Evolutionary conservation across 169 alveolate genomes (phyloP).

Genomic region (Nephromyces sp.): DNA sequence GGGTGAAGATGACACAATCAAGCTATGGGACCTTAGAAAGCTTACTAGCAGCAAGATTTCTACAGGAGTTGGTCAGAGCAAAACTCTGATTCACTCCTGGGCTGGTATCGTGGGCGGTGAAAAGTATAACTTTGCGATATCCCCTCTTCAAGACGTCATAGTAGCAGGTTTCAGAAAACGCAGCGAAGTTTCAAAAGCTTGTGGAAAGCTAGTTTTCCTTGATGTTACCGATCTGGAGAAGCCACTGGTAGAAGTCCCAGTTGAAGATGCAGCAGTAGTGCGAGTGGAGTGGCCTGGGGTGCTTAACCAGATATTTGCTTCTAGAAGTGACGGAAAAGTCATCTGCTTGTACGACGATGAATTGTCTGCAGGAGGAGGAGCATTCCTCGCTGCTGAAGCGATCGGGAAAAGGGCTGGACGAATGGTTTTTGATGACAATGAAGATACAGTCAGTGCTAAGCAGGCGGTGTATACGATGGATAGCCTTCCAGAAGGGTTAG

Average conservation of each 20-base stretch:
- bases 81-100: neutral
- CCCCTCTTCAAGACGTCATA: slow-evolving; percentile 13
- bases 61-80: too few relatives aligned
- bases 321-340: slow-evolving; percentile 2
- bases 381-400: slow-evolving; percentile 2
- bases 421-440: too few relatives aligned
- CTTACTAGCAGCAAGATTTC: neutral
- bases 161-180: too few relatives aligned
- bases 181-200: neutral
- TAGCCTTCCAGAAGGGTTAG: slow-evolving; percentile 12
- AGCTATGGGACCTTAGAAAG: slow-evolving; percentile 26
- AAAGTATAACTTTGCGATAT: slow-evolving; percentile 1
- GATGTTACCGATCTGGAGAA: neutral
- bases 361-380: slow-evolving; percentile 1
- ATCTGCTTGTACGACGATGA: neutral
- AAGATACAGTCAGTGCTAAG: slow-evolving; percentile 1
- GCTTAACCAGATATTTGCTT: slow-evolving; percentile 8
- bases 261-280: neutral
- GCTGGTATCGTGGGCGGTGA: neutral
- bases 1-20: neutral
- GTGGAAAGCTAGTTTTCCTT: neutral
- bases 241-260: neutral
- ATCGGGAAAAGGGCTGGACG: slow-evolving; percentile 4
- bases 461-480: slow-evolving; percentile 4
- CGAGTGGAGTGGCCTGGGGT: slow-evolving; percentile 9